These are phyloP conservation scores for Vitis riparia DNA, from an alignment of 164 flowering plant genomes.

Conservation along the genomic window DNA sequence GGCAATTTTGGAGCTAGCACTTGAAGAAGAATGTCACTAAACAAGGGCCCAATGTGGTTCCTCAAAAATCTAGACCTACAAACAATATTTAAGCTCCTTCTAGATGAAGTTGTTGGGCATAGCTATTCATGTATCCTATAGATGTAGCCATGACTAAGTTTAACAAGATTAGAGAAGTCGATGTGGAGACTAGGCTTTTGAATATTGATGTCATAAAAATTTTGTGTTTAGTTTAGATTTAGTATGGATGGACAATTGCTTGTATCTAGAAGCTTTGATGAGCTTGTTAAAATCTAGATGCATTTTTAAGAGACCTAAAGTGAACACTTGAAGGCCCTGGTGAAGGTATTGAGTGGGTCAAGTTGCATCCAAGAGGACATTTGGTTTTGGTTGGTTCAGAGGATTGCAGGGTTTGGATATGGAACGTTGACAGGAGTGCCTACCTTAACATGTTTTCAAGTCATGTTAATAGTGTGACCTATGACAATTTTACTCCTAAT, in stretches of 20 bases:
- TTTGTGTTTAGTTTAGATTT: slow-evolving; percentile 66
- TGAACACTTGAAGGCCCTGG: too few species aligned
- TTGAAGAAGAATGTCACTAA: too few species aligned
- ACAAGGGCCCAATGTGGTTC: too few species aligned
- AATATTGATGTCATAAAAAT: slow-evolving; percentile 79
- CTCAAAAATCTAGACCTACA: too few species aligned
- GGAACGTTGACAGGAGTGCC: slow-evolving; percentile 84
- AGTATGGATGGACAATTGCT: slow-evolving; percentile 84
- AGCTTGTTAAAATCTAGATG: too few species aligned
- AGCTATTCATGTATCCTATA: too few species aligned
- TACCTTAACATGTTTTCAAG: slow-evolving; percentile 69
- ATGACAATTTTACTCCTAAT: slow-evolving; percentile 97
- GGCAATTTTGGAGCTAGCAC: too few species aligned
- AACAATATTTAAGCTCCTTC: too few species aligned
- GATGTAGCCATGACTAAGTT: too few species aligned
- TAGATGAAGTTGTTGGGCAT: too few species aligned
- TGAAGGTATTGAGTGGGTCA: slow-evolving; percentile 86
- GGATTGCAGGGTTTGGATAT: slow-evolving; percentile 82
- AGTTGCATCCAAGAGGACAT: slow-evolving; percentile 95
- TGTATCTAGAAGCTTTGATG: slow-evolving; percentile 76
- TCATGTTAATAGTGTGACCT: slow-evolving; percentile 71
- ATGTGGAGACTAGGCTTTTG: slow-evolving; percentile 66
- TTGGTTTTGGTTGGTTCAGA: slow-evolving; percentile 88
- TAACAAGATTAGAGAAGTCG: too few species aligned
- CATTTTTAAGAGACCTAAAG: too few species aligned